These are phyloP conservation scores for Podospora pseudocomata DNA, from an alignment of 495 filamentous ascomycete species.

Conservation along the genomic window DNA sequence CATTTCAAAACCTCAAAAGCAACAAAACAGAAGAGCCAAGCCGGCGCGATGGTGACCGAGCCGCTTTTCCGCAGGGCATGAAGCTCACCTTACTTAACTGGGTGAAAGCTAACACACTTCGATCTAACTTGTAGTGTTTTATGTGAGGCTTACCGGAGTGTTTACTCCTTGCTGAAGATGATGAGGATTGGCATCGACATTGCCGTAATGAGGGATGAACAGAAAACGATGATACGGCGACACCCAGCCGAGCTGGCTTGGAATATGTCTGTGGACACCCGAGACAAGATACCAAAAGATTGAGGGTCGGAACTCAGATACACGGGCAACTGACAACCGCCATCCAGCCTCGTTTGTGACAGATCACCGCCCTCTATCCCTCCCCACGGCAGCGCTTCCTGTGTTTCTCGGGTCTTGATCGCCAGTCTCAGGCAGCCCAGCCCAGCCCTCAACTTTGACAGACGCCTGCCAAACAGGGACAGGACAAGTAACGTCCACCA, in stretches of 20 bases:
- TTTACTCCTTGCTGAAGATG: neutral
- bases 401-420: neutral
- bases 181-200: conserved; percentile 1
- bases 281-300: neutral
- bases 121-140: neutral
- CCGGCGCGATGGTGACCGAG: neutral
- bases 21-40: conserved; percentile 4
- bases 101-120: neutral
- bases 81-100: neutral
- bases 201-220: neutral
- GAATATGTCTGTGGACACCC: neutral
- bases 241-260: neutral
- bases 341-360: neutral
- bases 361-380: neutral
- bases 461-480: conserved; percentile 4
- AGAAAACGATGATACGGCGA: neutral
- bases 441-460: neutral
- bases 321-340: neutral
- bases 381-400: neutral
- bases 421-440: neutral
- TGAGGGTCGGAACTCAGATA: neutral
- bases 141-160: neutral
- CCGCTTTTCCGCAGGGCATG: neutral
- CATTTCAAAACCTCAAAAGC: conserved; percentile 9
- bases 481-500: neutral